Base-by-base conservation (phyloP, 2,329 filamentous ascomycete genomes). In the Apiospora phragmitis region DNA sequence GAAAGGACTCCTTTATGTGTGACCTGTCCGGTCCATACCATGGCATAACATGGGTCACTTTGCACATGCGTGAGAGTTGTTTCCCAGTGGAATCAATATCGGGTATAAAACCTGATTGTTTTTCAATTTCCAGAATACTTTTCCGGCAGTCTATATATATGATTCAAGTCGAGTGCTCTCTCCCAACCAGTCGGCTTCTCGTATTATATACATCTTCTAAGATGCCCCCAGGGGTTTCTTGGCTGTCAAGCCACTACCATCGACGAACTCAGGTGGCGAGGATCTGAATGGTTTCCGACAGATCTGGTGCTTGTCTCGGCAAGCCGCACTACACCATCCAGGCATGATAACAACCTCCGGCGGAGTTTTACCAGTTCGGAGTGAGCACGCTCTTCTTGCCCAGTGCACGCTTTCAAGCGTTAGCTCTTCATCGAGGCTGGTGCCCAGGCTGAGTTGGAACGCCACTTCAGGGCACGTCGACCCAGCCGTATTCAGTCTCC, bases 341-440 rank as follows among this genome's bases (percentile, higher is more conserved):
- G 55, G 55, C 55, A 62, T 62, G 3, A 62, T 24, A 18, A 62
- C 32, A 18, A 38, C 55, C 11, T 62, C 55, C 32, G 55, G 55
- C 8, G 55, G 55, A 6, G 55, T 62, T 38, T 62, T 62, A 38
- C 55, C 29, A n/a, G 55, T n/a, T 38, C 55, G 55, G 18, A 62
- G 38, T 62, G 55, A 62, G 55, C 55, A 62, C 55, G 38, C 18
- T 32, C 38, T 32, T n/a, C 55, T 38, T 38, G 55, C 55, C 55
- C 32, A 18, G 82, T 92, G 41, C 83, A 92, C 6, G 86, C 89
- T 0, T 87, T 91, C 76, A 93, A 93, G 75, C 88, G 93, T 68
- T 24, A 24, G 42, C 38, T 62, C 24, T 67, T 65, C 14, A 45
- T 24, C 11, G n/a, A 38, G 8, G 35, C 41, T 32, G 26, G 14